phyloP scores from a whole-genome alignment of 306 rosid genomes.

The Dalbergia cultrata region DNA sequence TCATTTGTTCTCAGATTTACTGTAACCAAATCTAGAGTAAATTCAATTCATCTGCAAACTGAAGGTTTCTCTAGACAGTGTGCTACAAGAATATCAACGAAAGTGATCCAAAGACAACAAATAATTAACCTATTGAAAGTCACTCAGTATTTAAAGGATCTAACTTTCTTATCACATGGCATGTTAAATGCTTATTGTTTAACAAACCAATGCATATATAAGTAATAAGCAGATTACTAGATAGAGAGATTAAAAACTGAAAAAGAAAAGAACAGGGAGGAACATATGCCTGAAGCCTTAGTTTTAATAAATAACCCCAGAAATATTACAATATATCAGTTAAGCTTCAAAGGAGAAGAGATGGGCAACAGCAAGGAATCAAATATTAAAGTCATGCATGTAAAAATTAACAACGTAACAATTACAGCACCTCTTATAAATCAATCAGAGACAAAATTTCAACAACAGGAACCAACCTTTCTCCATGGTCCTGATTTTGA shows the following conservation, averaged over 20 bases:
- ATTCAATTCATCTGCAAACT: slow-evolving; percentile 31
- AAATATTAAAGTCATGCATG: slow-evolving; percentile 17
- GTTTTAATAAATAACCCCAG: slow-evolving; percentile 9
- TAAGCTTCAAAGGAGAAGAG: slow-evolving; percentile 19
- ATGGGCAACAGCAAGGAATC: slow-evolving; percentile 23
- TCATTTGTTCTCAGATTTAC: slow-evolving; percentile 13
- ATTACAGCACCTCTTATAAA: slow-evolving; percentile 16
- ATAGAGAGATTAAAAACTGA: slow-evolving; percentile 20
- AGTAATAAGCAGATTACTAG: background rate
- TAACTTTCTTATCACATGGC: slow-evolving; percentile 20
- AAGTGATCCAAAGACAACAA: slow-evolving; percentile 14
- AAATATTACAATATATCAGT: slow-evolving; percentile 26
- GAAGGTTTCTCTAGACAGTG: slow-evolving; percentile 29
- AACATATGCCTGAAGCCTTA: slow-evolving; percentile 12
- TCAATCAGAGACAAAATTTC: slow-evolving; percentile 28
- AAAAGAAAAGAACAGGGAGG: too few species aligned
- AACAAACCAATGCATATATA: slow-evolving; percentile 15
- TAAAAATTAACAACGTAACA: slow-evolving; percentile 13
- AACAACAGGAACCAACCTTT: slow-evolving; percentile 72
- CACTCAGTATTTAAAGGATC: slow-evolving; percentile 15
- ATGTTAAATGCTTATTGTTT: slow-evolving; percentile 24
- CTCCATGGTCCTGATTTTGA: slow-evolving; percentile 99
- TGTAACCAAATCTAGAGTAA: slow-evolving; percentile 20
- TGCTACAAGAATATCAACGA: slow-evolving; percentile 27
- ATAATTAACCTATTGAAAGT: slow-evolving; percentile 21